Evolutionary conservation across 2,329 filamentous ascomycete genomes (phyloP).

Genomic region (Alternaria incomplexa): DNA sequence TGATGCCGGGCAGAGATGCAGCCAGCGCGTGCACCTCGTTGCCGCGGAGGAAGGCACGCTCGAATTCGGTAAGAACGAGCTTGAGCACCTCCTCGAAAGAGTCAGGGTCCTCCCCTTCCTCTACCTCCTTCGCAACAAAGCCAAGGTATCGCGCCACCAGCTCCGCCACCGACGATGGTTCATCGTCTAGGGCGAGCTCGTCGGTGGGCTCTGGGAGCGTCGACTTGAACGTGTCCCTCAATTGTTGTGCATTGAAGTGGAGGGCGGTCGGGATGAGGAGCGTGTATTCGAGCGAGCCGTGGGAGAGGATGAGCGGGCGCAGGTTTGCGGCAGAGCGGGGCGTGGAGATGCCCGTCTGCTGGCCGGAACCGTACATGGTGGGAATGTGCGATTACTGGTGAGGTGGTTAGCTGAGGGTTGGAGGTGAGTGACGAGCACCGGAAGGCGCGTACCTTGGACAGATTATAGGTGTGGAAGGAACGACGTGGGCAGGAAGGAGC

Average conservation of each 20-base stretch:
- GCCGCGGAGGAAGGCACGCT: conserved; percentile 89
- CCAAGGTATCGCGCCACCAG: conserved; percentile 93
- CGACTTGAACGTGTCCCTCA: conserved; percentile 87
- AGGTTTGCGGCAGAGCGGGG: conserved; percentile 92
- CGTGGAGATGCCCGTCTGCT: conserved; percentile 95
- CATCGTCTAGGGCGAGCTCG: conserved; percentile 96
- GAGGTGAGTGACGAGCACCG: neutral
- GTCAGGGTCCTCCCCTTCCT: conserved; percentile 90
- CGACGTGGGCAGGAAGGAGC: conserved; percentile 23
- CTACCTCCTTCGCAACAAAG: conserved; percentile 85
- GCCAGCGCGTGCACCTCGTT: conserved; percentile 96
- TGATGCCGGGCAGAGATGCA: conserved; percentile 84
- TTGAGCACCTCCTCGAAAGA: conserved; percentile 93
- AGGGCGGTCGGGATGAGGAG: conserved; percentile 94
- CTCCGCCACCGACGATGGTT: conserved; percentile 94
- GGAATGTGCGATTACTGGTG: conserved; percentile 10
- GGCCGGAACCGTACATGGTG: conserved; percentile 81
- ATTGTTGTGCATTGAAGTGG: conserved; percentile 93
- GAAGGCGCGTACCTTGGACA: conserved; percentile 24
- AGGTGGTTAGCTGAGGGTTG: conserved; percentile 18
- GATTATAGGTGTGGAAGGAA: conserved; percentile 24
- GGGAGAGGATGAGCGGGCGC: conserved; percentile 85
- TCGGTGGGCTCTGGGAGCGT: conserved; percentile 91
- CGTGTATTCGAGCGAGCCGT: conserved; percentile 94
- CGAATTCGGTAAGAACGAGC: conserved; percentile 92